Evolutionary conservation across 495 filamentous ascomycete genomes (phyloP).

Genomic region (Hypomontagnella submonticulosa): DNA sequence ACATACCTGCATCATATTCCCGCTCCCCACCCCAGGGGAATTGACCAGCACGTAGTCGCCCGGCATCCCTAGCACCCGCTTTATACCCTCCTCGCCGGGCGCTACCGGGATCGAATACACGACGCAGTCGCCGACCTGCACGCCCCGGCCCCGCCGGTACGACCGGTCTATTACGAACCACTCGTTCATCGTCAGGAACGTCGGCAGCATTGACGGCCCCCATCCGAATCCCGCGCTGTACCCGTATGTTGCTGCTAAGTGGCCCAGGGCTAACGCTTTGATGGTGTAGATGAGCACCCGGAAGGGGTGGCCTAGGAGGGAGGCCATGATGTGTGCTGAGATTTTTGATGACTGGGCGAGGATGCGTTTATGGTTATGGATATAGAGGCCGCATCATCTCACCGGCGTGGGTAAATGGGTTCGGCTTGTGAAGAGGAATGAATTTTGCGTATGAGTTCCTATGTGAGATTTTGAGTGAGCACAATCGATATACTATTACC

Average conservation of each 20-base stretch:
- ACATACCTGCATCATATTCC: slow-evolving; percentile 81
- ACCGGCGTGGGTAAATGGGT: not conserved
- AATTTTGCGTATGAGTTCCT: too few relatives aligned
- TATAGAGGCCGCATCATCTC: too few relatives aligned
- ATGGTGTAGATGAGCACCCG: slow-evolving; percentile 51
- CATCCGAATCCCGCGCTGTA: slow-evolving; percentile 62
- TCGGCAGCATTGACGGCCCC: slow-evolving; percentile 86
- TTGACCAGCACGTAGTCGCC: slow-evolving; percentile 89
- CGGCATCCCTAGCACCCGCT: slow-evolving; percentile 85
- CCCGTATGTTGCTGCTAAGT: slow-evolving; percentile 69
- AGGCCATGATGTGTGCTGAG: slow-evolving; percentile 12
- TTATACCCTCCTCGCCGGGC: slow-evolving; percentile 70
- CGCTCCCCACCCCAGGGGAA: slow-evolving; percentile 54
- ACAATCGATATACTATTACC: too few relatives aligned
- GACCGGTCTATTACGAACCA: slow-evolving; percentile 72
- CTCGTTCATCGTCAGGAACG: slow-evolving; percentile 72
- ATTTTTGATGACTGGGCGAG: not conserved
- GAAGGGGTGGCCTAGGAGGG: slow-evolving; percentile 51
- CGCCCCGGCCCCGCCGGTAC: slow-evolving; percentile 72
- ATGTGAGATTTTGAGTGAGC: slow-evolving; percentile 6
- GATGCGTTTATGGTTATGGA: too few relatives aligned
- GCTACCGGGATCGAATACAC: slow-evolving; percentile 78
- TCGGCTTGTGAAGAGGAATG: not conserved
- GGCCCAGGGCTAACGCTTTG: slow-evolving; percentile 61
- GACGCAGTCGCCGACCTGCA: slow-evolving; percentile 85